These are phyloP conservation scores for Mallotus japonicus DNA, from an alignment of 441 rosid genomes.

Conservation along the genomic window DNA sequence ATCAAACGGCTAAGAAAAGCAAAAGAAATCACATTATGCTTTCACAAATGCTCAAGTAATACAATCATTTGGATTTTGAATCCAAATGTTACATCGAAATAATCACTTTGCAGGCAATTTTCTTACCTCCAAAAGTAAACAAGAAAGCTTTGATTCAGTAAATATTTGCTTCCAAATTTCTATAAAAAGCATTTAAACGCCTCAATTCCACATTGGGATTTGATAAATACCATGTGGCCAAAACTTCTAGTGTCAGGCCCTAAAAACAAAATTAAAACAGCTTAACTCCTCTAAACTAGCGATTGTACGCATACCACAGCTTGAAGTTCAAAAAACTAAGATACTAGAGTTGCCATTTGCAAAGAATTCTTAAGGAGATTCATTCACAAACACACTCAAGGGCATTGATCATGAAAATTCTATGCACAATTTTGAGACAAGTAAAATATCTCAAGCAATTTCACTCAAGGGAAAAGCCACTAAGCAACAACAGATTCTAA, in stretches of 20 bases:
- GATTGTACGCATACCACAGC: neutral
- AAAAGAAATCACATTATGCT: neutral
- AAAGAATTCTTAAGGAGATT: neutral
- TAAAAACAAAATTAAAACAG: neutral
- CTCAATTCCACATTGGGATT: neutral
- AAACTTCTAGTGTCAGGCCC: neutral
- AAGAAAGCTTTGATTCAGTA: neutral
- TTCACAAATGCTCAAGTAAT: neutral
- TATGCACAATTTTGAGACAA: neutral
- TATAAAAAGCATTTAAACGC: neutral
- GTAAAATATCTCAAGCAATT: neutral
- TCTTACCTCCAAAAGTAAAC: neutral
- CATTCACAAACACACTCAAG: neutral
- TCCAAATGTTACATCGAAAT: slow-evolving; percentile 8
- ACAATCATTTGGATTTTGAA: neutral
- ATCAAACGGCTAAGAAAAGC: neutral
- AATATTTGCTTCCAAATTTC: slow-evolving; percentile 7
- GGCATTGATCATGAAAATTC: neutral
- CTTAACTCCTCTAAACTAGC: neutral
- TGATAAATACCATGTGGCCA: neutral
- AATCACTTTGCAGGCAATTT: neutral
- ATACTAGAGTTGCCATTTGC: slow-evolving; percentile 4
- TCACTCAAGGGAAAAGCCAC: neutral
- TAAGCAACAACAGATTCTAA: neutral
- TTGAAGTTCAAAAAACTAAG: neutral